Conservation (phyloP, 2,329 filamentous ascomycete species). For the Clarireedia monteithiana region DNA sequence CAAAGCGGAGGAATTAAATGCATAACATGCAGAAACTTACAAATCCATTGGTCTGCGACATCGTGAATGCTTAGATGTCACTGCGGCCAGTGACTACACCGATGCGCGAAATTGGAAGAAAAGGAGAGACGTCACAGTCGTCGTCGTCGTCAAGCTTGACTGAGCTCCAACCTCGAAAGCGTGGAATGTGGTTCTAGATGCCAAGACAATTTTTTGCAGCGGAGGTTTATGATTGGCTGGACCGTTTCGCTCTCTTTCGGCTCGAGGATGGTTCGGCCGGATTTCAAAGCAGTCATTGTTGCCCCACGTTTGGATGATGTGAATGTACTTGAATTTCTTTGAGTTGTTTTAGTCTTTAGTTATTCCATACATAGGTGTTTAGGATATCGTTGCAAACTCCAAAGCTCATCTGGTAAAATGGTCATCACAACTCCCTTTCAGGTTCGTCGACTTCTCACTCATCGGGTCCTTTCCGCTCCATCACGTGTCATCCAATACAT, state of each 20-base stretch:
- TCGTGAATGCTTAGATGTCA: constrained; percentile 32
- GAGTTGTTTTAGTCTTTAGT: background rate
- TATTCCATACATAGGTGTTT: background rate
- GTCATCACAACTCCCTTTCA: constrained; percentile 30
- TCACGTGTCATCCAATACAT: constrained; percentile 17
- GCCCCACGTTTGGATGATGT: constrained; percentile 6
- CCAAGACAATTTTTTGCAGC: constrained; percentile 8
- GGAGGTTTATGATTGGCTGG: constrained; percentile 2
- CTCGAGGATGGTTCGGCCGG: constrained; percentile 5
- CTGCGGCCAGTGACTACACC: constrained; percentile 14
- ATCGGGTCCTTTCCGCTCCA: background rate
- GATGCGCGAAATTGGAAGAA: background rate
- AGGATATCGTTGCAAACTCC: background rate
- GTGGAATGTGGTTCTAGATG: constrained; percentile 2
- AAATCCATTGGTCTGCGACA: constrained; percentile 74
- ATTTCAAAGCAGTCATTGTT: constrained; percentile 24
- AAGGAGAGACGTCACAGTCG: constrained; percentile 1
- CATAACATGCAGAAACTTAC: constrained; percentile 38
- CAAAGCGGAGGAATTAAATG: no score
- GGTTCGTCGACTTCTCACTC: constrained; percentile 16
- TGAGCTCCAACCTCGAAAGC: background rate
- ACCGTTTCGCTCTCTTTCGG: background rate
- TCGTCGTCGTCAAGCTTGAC: constrained; percentile 3
- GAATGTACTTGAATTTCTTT: background rate
- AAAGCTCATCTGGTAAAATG: constrained; percentile 17